Percentiles rank a stretch among this genome's conserved stretches.
These are phyloP conservation scores for Fusarium pseudocircinatum DNA, from an alignment of 2,329 filamentous ascomycete species.

Conservation along the genomic window DNA sequence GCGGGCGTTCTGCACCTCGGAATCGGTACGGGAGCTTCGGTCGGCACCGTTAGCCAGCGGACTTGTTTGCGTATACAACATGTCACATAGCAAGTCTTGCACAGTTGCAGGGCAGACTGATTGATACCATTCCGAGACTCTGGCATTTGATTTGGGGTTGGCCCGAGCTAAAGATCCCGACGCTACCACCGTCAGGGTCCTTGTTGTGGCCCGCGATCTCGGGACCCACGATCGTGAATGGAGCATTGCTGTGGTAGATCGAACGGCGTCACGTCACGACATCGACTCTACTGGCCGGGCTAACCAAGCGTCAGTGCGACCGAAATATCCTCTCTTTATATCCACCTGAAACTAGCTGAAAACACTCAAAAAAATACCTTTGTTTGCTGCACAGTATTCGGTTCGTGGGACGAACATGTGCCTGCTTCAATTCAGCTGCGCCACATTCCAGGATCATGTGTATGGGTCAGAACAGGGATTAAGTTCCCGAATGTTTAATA, in stretches of 20 bases:
- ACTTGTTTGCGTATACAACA: conserved; percentile 5
- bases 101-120: background rate
- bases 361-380: background rate
- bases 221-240: conserved; percentile 37
- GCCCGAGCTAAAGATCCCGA: conserved; percentile 25
- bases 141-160: background rate
- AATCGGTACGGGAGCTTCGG: conserved; percentile 15
- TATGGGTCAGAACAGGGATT: conserved; percentile 12
- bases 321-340: background rate
- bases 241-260: conserved; percentile 27
- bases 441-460: conserved; percentile 11
- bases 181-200: conserved; percentile 41
- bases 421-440: background rate
- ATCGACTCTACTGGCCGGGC: background rate
- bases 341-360: background rate
- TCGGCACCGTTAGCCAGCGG: conserved; percentile 19
- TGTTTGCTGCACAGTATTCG: background rate
- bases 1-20: conserved; percentile 3
- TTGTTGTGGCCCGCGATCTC: conserved; percentile 33
- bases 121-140: background rate
- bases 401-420: background rate
- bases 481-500: conserved; percentile 14
- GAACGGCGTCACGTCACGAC: conserved; percentile 16
- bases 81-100: background rate
- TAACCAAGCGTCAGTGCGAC: background rate